Conservation (phyloP, 345 rosid genomes). For the Kernera saxatilis region DNA sequence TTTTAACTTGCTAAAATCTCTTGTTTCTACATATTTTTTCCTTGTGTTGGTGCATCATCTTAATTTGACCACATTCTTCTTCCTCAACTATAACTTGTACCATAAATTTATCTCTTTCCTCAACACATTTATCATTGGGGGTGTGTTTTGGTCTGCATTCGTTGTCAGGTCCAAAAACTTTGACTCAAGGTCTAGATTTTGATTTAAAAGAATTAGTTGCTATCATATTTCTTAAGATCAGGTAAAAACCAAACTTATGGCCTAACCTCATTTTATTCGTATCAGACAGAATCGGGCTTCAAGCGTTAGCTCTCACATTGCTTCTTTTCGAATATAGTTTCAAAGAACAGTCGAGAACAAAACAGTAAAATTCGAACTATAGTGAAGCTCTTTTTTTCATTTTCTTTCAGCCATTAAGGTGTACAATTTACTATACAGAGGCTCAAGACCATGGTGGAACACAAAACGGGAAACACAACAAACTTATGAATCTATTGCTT, state of each 20-base stretch:
- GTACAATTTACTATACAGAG: slow-evolving; percentile 6
- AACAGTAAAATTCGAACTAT: no score
- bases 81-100: slow-evolving; percentile 7
- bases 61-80: not conserved
- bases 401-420: not conserved
- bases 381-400: no score
- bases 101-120: not conserved
- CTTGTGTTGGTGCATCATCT: not conserved
- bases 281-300: no score
- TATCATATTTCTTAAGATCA: no score
- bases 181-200: not conserved
- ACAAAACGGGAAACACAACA: not conserved
- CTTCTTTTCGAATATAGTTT: no score
- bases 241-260: no score
- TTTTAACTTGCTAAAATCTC: slow-evolving; percentile 17
- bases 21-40: not conserved
- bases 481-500: not conserved
- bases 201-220: not conserved
- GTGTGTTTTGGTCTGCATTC: not conserved
- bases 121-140: not conserved
- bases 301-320: no score
- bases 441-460: not conserved
- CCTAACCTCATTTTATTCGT: no score
- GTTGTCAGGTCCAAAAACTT: not conserved
- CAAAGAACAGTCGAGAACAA: no score